Evolutionary conservation across 805 yeast species (phyloP), one percentile per base, ranked within the genome.

Genomic region (Spencermartinsiella europaea): DNA sequence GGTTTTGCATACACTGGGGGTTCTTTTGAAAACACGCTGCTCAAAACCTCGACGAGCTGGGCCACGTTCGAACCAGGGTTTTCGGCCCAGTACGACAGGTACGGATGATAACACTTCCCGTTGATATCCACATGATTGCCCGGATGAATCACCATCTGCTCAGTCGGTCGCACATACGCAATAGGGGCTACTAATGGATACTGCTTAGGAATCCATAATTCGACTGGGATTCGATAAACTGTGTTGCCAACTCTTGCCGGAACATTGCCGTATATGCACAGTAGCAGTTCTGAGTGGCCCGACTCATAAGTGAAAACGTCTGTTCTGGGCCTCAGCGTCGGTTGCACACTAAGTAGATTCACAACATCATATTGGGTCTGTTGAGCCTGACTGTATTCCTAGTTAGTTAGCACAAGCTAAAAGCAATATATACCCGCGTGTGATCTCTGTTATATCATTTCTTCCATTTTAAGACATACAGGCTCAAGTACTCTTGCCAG

Each of bases 91-190:
- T 65, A 68, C n/a, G 81, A 63, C 37, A 85, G 62, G 46, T 72
- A 74, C 0, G 93, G 91, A 55, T 83, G 82, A 59, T 81, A 84
- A 44, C 87, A 73, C 39, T 68, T 65, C 1, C 96, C 96, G 62
- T 74, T 84, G 12, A 77, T 64, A 62, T 85, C 95, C 2, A 86
- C 76, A 54, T 76, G 71, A 52, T 79, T 81, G 21, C 83, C 82
- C 0, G 89, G 83, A 35, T 70, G 70, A 15, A 83, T 61, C 31
- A 70, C 60, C 65, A 71, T 70, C 12, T 59, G 61, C 31, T 67
- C 68, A n/a, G 79, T 73, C 1, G 83, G 80, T 17, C 74, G 71
- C 8, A 89, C 76, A 58, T 71, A 84, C 0, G 79, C 74, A n/a
- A 79, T 55, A 0, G 97, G 97, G 1, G 82, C 73, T 2, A 66